phyloP scores from a whole-genome alignment of 2,329 filamentous ascomycete genomes.

The Juglanconis oblonga region DNA sequence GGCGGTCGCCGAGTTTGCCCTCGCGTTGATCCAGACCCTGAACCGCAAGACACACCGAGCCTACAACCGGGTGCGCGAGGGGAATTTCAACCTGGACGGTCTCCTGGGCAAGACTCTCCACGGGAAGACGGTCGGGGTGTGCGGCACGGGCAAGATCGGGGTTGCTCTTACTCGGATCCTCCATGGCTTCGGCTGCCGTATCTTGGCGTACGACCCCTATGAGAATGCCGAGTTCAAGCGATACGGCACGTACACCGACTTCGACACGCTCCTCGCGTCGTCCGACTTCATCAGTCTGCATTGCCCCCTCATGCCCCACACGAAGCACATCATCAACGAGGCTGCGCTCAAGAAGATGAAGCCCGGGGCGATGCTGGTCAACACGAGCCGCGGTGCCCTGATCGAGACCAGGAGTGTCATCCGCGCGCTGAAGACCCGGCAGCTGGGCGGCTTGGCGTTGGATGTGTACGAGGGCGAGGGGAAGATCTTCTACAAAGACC shows the following conservation, averaged over 20 bases:
- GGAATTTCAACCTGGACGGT: conserved; percentile 65
- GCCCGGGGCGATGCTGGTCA: conserved; percentile 58
- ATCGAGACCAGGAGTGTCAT: conserved; percentile 60
- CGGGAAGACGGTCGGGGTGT: conserved; percentile 64
- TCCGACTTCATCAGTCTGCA: conserved; percentile 64
- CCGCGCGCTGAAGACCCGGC: conserved; percentile 56
- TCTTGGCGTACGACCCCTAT: conserved; percentile 61
- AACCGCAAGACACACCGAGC: conserved; percentile 67
- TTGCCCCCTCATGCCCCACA: conserved; percentile 60
- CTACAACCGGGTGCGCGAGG: conserved; percentile 66
- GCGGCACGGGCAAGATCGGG: conserved; percentile 66
- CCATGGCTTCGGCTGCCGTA: conserved; percentile 60
- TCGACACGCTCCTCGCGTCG: conserved; percentile 51
- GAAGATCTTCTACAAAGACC: conserved; percentile 63
- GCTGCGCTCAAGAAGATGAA: conserved; percentile 55
- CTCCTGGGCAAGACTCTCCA: conserved; percentile 59
- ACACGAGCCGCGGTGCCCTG: conserved; percentile 66
- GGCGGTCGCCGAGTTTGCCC: conserved; percentile 66
- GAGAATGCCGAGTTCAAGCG: conserved; percentile 45
- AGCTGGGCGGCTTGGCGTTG: conserved; percentile 60
- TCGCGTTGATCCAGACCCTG: conserved; percentile 65
- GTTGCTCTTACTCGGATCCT: conserved; percentile 60
- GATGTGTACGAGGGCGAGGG: conserved; percentile 68
- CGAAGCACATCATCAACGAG: conserved; percentile 59
- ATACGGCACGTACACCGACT: conserved; percentile 49